Evolutionary conservation across 2,329 filamentous ascomycete genomes (phyloP), one percentile per base, ranked within the genome.

Genomic region (Colletotrichum sp.): DNA sequence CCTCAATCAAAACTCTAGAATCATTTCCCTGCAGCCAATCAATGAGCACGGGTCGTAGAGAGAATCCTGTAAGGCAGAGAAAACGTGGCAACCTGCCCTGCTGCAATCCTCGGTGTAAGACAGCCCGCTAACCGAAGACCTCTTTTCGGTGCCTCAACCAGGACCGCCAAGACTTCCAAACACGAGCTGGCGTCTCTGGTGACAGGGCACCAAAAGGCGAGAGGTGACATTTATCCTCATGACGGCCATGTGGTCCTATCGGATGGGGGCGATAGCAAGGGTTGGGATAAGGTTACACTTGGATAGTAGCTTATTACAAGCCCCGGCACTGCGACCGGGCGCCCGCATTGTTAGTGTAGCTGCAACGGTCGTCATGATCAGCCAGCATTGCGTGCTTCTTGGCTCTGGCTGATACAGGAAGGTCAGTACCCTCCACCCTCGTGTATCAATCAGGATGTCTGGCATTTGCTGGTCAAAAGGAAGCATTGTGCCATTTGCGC

Each of bases 341-440:
- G 59, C 66, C 30, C 55, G 36, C 39, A 24, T 34, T 3, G 12
- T 24, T 32, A 57, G 65, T 59, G 65, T 28, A 36, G 66, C 43
- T 61, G 34, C 60, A 48, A 61, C n/a, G 57, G 39, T 72, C 69
- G 73, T 67, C 69, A 72, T 75, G 69, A 68, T 63, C 68, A 59
- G 18, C 69, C 30, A 59, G 36, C 69, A 72, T 75, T 72, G 73
- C 73, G 73, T 75, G 73, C 73, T 75, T 57, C 73, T 75, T 75
- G 73, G 73, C 73, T 72, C 63, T 68, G 14, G 36, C 73, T 75
- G 24, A 68, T 39, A 72, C 67, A 72, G 73, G 73, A 72, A 75
- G 69, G 69, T 75, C 73, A 18, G 12, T 24, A n/a, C 24, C 36
- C 28, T 34, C 13, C 36, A 36, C 60, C 48, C 60, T 75, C 60